These are phyloP conservation scores for Penicillium macrosclerotiorum DNA, from an alignment of 495 filamentous ascomycete genomes.

Conservation along the genomic window DNA sequence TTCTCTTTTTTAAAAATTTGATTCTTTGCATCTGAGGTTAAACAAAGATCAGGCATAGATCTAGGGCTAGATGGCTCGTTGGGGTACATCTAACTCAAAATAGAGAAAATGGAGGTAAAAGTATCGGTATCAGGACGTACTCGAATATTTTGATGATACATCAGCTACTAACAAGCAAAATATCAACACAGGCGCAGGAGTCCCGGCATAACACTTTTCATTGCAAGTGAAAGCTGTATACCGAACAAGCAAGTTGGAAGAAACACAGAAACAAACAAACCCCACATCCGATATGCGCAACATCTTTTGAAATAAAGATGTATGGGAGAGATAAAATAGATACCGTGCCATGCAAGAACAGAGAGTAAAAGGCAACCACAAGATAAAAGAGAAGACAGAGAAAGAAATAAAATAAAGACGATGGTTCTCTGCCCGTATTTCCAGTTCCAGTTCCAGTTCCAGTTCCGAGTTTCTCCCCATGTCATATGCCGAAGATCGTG, in stretches of 20 bases:
- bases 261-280: constrained; percentile 29
- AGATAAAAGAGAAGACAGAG: not conserved
- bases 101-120: not conserved
- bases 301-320: constrained; percentile 21
- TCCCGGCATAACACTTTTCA: constrained; percentile 23
- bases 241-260: constrained; percentile 20
- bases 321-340: constrained; percentile 19
- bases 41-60: no score
- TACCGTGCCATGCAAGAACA: constrained; percentile 21
- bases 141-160: constrained; percentile 19
- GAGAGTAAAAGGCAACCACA: no score
- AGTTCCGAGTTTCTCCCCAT: constrained; percentile 12
- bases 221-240: constrained; percentile 28
- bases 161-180: constrained; percentile 20
- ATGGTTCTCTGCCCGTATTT: constrained; percentile 22
- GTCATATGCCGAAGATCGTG: constrained; percentile 27
- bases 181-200: constrained; percentile 11
- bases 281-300: constrained; percentile 14
- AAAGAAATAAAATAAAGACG: not conserved
- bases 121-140: not conserved
- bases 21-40: no score
- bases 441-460: constrained; percentile 14
- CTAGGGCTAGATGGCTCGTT: no score
- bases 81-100: no score
- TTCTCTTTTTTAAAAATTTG: no score